phyloP scores from a whole-genome alignment of 2,329 filamentous ascomycete genomes.

The Trichoderma sp. region DNA sequence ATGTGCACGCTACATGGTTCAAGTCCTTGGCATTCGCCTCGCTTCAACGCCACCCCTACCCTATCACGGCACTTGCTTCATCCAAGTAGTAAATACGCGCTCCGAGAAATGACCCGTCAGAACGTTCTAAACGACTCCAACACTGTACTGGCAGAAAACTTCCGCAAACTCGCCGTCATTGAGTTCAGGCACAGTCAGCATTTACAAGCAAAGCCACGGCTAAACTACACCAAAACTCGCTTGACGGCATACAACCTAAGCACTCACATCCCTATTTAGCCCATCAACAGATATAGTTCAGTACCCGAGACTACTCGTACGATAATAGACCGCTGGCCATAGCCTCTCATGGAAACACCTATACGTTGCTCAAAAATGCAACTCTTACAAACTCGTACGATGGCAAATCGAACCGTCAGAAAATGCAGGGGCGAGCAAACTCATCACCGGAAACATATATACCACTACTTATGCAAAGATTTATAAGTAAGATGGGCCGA shows the following conservation, averaged over 20 bases:
- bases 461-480: not conserved
- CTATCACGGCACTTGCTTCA: not conserved
- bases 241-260: not conserved
- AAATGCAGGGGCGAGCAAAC: not conserved
- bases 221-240: not conserved
- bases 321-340: too few relatives aligned
- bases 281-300: not conserved
- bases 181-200: not conserved
- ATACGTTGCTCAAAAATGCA: too few relatives aligned
- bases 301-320: too few relatives aligned
- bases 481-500: not conserved
- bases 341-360: too few relatives aligned
- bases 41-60: not conserved
- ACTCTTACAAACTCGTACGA: too few relatives aligned
- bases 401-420: not conserved
- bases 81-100: not conserved
- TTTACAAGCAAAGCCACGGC: not conserved
- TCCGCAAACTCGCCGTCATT: not conserved
- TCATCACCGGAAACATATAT: not conserved
- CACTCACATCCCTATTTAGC: not conserved
- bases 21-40: not conserved
- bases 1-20: not conserved
- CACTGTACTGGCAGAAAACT: not conserved
- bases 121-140: not conserved
- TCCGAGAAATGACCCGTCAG: not conserved